Base-by-base conservation (phyloP, 1,139 yeast species). In the Torulaspora pretoriensis region DNA sequence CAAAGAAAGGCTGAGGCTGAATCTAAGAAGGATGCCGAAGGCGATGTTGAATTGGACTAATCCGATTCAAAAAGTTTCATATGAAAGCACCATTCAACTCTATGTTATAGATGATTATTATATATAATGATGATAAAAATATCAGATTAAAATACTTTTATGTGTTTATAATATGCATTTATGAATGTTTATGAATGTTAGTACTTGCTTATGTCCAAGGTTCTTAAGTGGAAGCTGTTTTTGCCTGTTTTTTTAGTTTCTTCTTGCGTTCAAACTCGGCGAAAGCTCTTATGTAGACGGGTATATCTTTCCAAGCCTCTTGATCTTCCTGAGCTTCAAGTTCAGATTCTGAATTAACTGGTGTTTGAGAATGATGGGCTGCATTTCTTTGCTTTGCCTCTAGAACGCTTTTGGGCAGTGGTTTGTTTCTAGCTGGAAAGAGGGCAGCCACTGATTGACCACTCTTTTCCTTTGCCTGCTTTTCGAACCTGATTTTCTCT, bases 231-330 rank as follows among this genome's bases (percentile, higher is more conserved):
- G 29, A 14, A 22, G 32, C 35, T 13, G 26, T 19, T 33, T 19
- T 27, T 17, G 14, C 25, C 35, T 33, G 27, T 22, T 27, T 34
- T 44, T 56, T 63, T 49, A 68, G 72, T 42, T 80, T 80, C 60
- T 83, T 68, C 57, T 71, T 72, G 68, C 80, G 78, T 64, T 90
- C 97, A 43, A 87, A 78, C 57, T 84, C 84, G 3, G 95, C 88
- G 70, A 90, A 90, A 2, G 80, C 96, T 49, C 78, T 74, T 51
- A 90, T 81, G 27, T 85, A 80, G 10, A 83, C 73, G 10, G 95
- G 95, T 36, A 88, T 81, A 41, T 77, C 81, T 4, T 73, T 77
- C 87, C 90, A 84, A 7, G 71, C 73, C 23, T 72, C 77, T 38
- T 65, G 70, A 7, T 69, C 72, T 7, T 64, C 65, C 0, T 53